Evolutionary conservation across 2,329 filamentous ascomycete species (phyloP).

Genomic region (Fusarium irregulare): DNA sequence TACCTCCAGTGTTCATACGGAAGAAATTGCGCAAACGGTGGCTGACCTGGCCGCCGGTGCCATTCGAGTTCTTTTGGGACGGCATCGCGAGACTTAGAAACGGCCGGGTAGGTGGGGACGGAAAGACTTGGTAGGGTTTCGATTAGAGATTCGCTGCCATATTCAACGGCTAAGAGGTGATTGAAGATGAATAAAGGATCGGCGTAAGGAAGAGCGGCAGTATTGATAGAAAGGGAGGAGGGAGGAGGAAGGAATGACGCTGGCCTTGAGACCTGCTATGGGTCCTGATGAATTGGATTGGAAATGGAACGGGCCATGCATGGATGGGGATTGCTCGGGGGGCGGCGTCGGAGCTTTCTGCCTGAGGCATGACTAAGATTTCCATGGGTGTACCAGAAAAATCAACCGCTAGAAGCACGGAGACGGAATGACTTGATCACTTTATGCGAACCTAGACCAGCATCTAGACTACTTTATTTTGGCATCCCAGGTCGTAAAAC

Average conservation of each 20-base stretch:
- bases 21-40: conserved; percentile 79
- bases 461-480: background rate
- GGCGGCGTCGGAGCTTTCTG: conserved; percentile 22
- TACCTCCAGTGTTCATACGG: conserved; percentile 67
- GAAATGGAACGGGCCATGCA: conserved; percentile 36
- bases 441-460: background rate
- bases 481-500: background rate
- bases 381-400: background rate
- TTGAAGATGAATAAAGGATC: conserved; percentile 30
- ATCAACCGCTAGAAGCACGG: background rate
- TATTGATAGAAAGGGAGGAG: conserved; percentile 30
- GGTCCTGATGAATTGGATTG: conserved; percentile 43
- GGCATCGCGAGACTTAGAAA: conserved; percentile 55
- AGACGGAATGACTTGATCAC: background rate
- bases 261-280: conserved; percentile 37
- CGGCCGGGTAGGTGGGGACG: conserved; percentile 23
- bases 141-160: conserved; percentile 55
- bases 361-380: conserved; percentile 34
- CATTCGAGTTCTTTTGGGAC: conserved; percentile 64
- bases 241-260: conserved; percentile 37
- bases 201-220: conserved; percentile 4
- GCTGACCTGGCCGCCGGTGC: conserved; percentile 68
- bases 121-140: conserved; percentile 35
- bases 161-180: conserved; percentile 44
- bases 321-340: conserved; percentile 36